Evolutionary conservation across 2,329 filamentous ascomycete genomes (phyloP).

Genomic region (Claviceps humidiphila): DNA sequence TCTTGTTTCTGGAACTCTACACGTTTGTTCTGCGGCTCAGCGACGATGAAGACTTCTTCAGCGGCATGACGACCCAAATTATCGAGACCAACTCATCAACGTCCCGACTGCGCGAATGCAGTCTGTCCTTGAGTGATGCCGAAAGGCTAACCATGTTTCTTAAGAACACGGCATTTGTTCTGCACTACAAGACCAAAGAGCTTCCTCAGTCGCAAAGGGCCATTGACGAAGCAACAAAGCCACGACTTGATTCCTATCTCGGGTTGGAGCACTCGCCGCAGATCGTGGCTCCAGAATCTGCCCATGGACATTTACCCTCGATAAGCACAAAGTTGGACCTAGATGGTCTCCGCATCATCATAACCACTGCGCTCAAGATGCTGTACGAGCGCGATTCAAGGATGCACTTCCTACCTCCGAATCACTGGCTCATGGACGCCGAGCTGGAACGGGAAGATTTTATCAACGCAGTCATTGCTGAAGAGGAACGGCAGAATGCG

Average conservation of each 20-base stretch:
- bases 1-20: constrained; percentile 89
- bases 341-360: constrained; percentile 63
- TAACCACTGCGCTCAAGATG: constrained; percentile 71
- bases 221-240: constrained; percentile 11
- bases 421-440: constrained; percentile 86
- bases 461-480: constrained; percentile 70
- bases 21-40: constrained; percentile 85
- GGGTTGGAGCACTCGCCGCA: constrained; percentile 4
- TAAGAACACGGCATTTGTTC: constrained; percentile 78
- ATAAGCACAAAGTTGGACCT: constrained; percentile 42
- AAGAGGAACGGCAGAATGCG: constrained; percentile 65
- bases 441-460: constrained; percentile 84
- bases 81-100: constrained; percentile 25
- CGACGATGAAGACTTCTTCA: constrained; percentile 92
- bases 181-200: constrained; percentile 73
- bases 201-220: constrained; percentile 22
- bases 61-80: constrained; percentile 32
- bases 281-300: neutral
- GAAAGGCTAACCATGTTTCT: constrained; percentile 67
- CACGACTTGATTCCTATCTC: constrained; percentile 19
- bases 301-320: neutral
- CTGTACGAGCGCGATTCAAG: constrained; percentile 89
- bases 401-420: constrained; percentile 65
- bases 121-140: constrained; percentile 58
- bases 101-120: constrained; percentile 45